Evolutionary conservation across 75 land plant genomes (phyloP).

Genomic region (Pinus taeda): DNA sequence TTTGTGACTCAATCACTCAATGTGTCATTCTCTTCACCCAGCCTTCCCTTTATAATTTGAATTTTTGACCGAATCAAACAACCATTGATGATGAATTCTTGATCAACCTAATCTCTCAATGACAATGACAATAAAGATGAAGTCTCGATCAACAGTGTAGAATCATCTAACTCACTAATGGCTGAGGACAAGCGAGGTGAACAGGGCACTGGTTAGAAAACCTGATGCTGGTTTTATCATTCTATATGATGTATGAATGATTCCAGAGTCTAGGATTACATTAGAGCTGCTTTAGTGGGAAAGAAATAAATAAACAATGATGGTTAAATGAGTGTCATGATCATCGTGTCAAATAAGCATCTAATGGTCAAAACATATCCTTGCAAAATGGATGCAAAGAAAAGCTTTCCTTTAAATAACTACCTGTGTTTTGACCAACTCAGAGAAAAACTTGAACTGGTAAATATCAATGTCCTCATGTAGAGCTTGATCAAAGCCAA

Average conservation of each 20-base stretch:
- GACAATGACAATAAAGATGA: too few relatives aligned
- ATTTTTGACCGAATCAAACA: too few relatives aligned
- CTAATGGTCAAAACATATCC: neutral
- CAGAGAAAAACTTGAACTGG: constrained; percentile 91
- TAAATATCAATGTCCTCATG: constrained; percentile 94
- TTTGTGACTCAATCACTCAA: too few relatives aligned
- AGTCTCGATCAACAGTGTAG: too few relatives aligned
- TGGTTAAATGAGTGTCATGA: neutral
- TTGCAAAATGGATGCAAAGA: neutral
- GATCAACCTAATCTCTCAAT: too few relatives aligned
- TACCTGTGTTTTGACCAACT: constrained; percentile 69
- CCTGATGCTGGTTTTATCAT: neutral
- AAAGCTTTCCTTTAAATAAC: neutral
- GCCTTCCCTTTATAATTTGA: too few relatives aligned
- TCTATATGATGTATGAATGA: neutral
- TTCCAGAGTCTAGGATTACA: neutral
- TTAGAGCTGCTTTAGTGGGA: neutral
- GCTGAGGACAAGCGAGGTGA: too few relatives aligned
- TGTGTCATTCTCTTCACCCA: too few relatives aligned
- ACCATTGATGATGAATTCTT: too few relatives aligned
- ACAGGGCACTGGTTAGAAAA: too few relatives aligned
- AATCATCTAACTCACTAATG: too few relatives aligned
- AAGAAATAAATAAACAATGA: neutral
- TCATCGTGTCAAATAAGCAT: neutral
- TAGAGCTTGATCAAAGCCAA: constrained; percentile 95